Conservation (phyloP, 73 alveolate species). For the Durusdinium trenchii region DNA sequence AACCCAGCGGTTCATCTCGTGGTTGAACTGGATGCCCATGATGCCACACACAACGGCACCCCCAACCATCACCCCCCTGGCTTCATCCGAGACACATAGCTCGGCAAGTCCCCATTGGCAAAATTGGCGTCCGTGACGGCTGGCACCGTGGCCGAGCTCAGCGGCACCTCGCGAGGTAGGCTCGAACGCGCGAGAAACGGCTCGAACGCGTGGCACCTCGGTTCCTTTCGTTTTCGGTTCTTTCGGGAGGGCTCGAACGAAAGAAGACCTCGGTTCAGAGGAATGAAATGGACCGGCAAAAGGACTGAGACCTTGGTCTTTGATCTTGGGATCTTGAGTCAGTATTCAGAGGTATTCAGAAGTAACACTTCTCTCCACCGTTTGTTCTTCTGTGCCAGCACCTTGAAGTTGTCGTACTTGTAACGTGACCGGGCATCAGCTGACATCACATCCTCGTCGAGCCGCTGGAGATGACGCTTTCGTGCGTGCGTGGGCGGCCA, state of each 20-base stretch:
- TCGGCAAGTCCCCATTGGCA: conserved; percentile 8
- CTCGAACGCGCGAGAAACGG: too few relatives aligned
- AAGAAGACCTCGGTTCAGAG: too few relatives aligned
- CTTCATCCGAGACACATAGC: background rate
- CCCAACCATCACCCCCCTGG: background rate
- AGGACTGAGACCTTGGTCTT: too few relatives aligned
- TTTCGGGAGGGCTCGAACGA: too few relatives aligned
- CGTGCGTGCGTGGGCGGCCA: background rate
- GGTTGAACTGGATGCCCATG: background rate
- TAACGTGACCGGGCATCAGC: conserved; percentile 2
- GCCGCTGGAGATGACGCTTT: background rate
- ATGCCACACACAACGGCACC: background rate
- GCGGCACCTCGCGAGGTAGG: background rate
- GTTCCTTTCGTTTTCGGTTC: too few relatives aligned
- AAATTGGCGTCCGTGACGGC: conserved; percentile 40
- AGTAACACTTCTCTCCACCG: too few relatives aligned
- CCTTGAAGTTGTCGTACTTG: conserved; percentile 32
- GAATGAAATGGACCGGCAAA: too few relatives aligned
- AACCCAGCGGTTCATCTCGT: too few relatives aligned
- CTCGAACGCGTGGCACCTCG: too few relatives aligned
- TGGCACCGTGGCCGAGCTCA: conserved; percentile 9
- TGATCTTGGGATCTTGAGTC: too few relatives aligned
- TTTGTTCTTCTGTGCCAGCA: background rate
- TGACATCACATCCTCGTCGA: background rate
- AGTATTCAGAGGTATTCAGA: too few relatives aligned